A percentile compares a stretch with the other conserved stretches of the same genome.
phyloP scores from a whole-genome alignment of 495 filamentous ascomycete genomes.

The Staphylotrichum tortipilum region DNA sequence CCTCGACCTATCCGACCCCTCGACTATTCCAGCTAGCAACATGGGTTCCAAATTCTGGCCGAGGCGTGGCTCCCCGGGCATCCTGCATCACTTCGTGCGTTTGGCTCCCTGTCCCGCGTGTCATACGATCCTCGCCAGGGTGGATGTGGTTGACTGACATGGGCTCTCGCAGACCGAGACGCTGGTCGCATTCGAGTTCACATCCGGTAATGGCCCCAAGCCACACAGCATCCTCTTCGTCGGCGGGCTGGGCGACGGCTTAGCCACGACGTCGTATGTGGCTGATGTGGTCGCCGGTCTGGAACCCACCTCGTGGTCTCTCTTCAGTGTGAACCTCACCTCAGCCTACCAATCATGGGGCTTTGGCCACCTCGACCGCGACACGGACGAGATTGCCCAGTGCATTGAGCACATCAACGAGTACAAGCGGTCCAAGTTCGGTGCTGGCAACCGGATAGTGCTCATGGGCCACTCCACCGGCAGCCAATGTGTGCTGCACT shows the following conservation, averaged over 20 bases:
- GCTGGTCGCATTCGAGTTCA: slow-evolving; percentile 39
- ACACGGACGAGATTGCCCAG: slow-evolving; percentile 57
- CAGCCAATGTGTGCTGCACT: slow-evolving; percentile 68
- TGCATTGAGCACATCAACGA: slow-evolving; percentile 47
- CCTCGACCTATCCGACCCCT: neutral
- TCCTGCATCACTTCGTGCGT: slow-evolving; percentile 48
- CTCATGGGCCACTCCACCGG: slow-evolving; percentile 70
- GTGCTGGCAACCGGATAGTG: slow-evolving; percentile 46
- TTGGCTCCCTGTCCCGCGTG: neutral
- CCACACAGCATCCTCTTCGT: slow-evolving; percentile 62
- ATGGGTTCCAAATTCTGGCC: slow-evolving; percentile 48
- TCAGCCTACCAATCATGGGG: slow-evolving; percentile 64
- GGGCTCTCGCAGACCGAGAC: slow-evolving; percentile 33
- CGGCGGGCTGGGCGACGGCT: slow-evolving; percentile 62
- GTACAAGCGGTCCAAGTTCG: slow-evolving; percentile 37
- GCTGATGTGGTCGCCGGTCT: slow-evolving; percentile 44
- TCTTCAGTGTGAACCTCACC: slow-evolving; percentile 52
- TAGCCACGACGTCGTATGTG: slow-evolving; percentile 57
- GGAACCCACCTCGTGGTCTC: slow-evolving; percentile 46
- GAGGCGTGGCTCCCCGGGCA: slow-evolving; percentile 42
- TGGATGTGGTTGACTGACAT: neutral
- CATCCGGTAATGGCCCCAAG: slow-evolving; percentile 9
- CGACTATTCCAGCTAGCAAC: slow-evolving; percentile 7
- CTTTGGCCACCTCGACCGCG: slow-evolving; percentile 49
- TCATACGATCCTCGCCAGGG: too few relatives aligned